Conservation (phyloP, 345 rosid genomes). For the Gossypium herbaceum region DNA sequence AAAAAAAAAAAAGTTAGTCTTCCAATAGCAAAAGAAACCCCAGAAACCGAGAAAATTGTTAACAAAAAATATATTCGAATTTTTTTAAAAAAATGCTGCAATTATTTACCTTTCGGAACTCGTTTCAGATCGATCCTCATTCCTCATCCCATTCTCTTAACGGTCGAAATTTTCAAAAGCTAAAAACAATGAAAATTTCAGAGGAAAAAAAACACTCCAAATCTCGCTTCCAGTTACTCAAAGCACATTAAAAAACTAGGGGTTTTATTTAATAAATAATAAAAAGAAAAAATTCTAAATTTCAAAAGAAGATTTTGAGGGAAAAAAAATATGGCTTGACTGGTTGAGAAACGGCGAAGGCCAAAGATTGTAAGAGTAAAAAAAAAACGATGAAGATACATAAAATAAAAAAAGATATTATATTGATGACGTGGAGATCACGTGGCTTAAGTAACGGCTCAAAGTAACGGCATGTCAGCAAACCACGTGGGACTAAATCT, state of each 20-base stretch:
- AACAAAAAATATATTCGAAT: background rate
- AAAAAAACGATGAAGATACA: background rate
- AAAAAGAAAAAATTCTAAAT: background rate
- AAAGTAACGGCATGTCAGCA: background rate
- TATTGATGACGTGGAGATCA: constrained; percentile 1
- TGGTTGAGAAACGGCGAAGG: constrained; percentile 26
- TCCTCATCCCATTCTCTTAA: background rate
- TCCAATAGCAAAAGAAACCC: background rate
- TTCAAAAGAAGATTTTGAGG: background rate
- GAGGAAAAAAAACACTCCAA: background rate
- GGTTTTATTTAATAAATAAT: background rate
- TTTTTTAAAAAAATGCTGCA: too few relatives aligned
- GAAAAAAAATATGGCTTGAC: constrained; percentile 16
- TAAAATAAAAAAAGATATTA: constrained; percentile 7
- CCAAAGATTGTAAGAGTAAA: background rate
- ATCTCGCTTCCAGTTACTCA: background rate
- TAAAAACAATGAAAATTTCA: background rate
- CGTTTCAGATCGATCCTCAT: background rate
- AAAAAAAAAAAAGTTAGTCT: background rate
- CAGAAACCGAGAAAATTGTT: background rate
- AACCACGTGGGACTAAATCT: constrained; percentile 1
- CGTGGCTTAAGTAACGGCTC: constrained; percentile 20
- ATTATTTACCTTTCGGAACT: background rate
- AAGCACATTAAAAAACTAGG: background rate
- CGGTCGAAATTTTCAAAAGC: background rate